Evolutionary conservation across 768 basidiomycete genomes (phyloP).

Genomic region (Kwoniella dendrophila): DNA sequence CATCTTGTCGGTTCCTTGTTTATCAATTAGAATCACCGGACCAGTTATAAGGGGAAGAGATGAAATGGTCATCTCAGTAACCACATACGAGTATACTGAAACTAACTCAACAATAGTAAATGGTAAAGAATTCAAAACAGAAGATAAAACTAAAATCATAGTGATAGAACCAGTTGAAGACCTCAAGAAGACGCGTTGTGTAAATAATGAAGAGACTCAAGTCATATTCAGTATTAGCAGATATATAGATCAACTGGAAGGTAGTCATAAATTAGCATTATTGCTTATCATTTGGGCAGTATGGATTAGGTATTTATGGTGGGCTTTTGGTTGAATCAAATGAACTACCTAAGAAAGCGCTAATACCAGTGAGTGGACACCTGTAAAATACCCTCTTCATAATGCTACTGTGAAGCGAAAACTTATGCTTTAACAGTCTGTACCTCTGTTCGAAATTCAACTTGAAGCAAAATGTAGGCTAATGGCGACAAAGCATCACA

Average conservation of each 20-base stretch:
- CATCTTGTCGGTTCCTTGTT: too few relatives aligned
- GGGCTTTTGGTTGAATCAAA: slow-evolving; percentile 18
- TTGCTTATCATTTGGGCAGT: not conserved
- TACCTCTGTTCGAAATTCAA: too few relatives aligned
- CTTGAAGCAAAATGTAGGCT: too few relatives aligned
- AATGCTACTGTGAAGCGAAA: too few relatives aligned
- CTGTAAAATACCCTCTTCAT: too few relatives aligned
- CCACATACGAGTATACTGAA: slow-evolving; percentile 16
- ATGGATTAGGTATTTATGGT: slow-evolving; percentile 16
- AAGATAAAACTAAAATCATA: slow-evolving; percentile 33
- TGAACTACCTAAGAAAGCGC: not conserved
- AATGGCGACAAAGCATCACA: too few relatives aligned
- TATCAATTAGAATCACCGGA: too few relatives aligned
- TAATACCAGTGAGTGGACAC: too few relatives aligned
- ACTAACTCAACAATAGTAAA: slow-evolving; percentile 18
- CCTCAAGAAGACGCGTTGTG: not conserved
- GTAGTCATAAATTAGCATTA: not conserved
- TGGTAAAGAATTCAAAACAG: slow-evolving; percentile 18
- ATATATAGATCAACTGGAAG: not conserved
- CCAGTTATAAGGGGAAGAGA: not conserved
- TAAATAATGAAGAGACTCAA: not conserved
- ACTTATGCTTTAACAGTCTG: too few relatives aligned
- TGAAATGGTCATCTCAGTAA: slow-evolving; percentile 28
- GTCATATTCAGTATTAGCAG: not conserved
- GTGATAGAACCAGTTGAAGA: slow-evolving; percentile 27